Evolutionary conservation across 306 rosid genomes (phyloP).

Genomic region (cucumber (Cucumis sativus)): DNA sequence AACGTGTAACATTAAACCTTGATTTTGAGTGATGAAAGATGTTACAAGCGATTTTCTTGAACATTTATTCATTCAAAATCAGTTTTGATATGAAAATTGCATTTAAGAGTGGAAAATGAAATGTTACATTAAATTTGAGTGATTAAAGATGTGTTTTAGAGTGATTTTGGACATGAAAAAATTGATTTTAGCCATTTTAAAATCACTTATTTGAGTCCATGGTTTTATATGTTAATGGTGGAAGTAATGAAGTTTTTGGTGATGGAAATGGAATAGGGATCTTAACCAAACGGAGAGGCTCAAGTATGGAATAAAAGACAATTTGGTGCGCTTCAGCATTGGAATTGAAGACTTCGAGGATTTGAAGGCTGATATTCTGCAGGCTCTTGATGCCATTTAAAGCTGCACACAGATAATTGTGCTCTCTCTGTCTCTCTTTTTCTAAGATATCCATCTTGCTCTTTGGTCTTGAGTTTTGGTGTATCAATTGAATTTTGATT

Average conservation of each 20-base stretch:
- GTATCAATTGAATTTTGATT: not conserved
- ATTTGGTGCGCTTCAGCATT: slow-evolving; percentile 92
- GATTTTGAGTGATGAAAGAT: too few species aligned
- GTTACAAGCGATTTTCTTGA: too few species aligned
- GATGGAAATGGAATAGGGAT: slow-evolving; percentile 45
- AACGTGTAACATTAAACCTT: too few species aligned
- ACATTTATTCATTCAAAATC: too few species aligned
- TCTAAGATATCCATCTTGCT: not conserved
- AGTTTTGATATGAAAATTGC: too few species aligned
- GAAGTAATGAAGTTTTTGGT: not conserved
- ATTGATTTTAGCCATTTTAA: too few species aligned
- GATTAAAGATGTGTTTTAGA: too few species aligned
- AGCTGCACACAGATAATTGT: not conserved
- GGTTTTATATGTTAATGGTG: not conserved
- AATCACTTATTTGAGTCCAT: not conserved
- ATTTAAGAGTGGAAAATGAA: too few species aligned
- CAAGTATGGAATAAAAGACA: slow-evolving; percentile 67
- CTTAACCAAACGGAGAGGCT: slow-evolving; percentile 55
- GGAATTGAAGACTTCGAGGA: slow-evolving; percentile 74
- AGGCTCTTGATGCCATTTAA: slow-evolving; percentile 53
- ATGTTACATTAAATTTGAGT: too few species aligned
- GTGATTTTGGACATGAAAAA: too few species aligned
- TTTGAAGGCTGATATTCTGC: slow-evolving; percentile 54
- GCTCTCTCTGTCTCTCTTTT: not conserved
- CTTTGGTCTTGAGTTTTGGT: not conserved